These are phyloP conservation scores for Collybiopsis confluens DNA, from an alignment of 768 basidiomycete species.

Conservation along the genomic window DNA sequence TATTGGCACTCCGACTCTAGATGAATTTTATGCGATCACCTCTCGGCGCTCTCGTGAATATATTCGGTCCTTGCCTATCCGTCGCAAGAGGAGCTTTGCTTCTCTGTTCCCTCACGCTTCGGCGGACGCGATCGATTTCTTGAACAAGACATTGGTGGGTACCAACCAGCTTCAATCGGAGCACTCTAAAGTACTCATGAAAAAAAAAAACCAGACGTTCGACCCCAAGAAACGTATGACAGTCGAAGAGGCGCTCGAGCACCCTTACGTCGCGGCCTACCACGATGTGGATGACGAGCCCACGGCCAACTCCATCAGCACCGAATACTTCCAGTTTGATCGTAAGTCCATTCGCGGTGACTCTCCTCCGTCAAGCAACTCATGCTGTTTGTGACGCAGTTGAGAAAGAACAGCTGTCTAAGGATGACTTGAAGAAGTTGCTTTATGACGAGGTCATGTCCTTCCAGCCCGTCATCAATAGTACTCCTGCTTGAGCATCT, in stretches of 20 bases:
- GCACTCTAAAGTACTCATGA: too few species aligned
- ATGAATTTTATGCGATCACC: slow-evolving; percentile 90
- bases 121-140: slow-evolving; percentile 66
- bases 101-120: slow-evolving; percentile 78
- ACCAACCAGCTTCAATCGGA: too few species aligned
- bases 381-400: too few species aligned
- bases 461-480: slow-evolving; percentile 62
- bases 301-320: slow-evolving; percentile 68
- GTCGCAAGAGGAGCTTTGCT: slow-evolving; percentile 67
- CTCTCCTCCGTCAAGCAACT: too few species aligned
- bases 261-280: slow-evolving; percentile 79
- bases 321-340: slow-evolving; percentile 91
- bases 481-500: neutral
- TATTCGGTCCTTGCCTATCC: slow-evolving; percentile 80
- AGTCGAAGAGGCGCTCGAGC: slow-evolving; percentile 77
- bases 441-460: slow-evolving; percentile 81
- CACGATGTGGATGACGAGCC: slow-evolving; percentile 93
- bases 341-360: slow-evolving; percentile 24
- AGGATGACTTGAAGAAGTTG: slow-evolving; percentile 78
- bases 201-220: too few species aligned
- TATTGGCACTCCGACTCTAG: slow-evolving; percentile 80
- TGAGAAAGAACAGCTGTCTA: slow-evolving; percentile 71
- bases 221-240: slow-evolving; percentile 84
- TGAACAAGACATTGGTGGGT: slow-evolving; percentile 64
- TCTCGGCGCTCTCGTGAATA: slow-evolving; percentile 83